Conservation (phyloP, 306 rosid species). For the Cicer pinnatifidum region DNA sequence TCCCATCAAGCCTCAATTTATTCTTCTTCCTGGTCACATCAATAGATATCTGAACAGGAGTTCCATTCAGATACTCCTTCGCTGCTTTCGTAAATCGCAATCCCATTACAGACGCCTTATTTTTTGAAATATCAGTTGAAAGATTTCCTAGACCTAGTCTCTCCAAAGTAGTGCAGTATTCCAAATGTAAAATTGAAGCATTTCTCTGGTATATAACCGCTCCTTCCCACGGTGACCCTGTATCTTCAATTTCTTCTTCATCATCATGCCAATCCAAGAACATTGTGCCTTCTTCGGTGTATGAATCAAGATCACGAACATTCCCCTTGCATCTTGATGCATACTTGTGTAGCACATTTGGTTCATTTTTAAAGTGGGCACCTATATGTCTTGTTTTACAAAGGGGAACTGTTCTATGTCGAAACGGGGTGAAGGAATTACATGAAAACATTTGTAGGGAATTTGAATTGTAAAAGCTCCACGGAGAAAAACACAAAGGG, state of each 20-base stretch:
- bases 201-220: conserved; percentile 81
- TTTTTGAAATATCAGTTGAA: conserved; percentile 72
- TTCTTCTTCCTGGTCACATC: conserved; percentile 76
- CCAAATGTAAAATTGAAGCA: conserved; percentile 63
- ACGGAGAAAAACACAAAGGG: conserved; percentile 49
- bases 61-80: conserved; percentile 77
- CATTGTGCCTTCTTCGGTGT: conserved; percentile 43
- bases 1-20: conserved; percentile 89
- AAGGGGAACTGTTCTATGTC: conserved; percentile 28
- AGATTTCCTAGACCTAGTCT: conserved; percentile 77
- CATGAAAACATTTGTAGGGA: conserved; percentile 33
- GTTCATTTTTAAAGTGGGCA: conserved; percentile 36
- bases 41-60: conserved; percentile 88
- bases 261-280: conserved; percentile 57
- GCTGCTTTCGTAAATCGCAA: conserved; percentile 75
- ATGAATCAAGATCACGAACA: conserved; percentile 48
- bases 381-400: conserved; percentile 18
- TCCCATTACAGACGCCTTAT: conserved; percentile 82
- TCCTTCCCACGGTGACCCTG: conserved; percentile 85
- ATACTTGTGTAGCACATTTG: conserved; percentile 35
- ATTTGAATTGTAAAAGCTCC: conserved; percentile 45
- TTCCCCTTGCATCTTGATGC: conserved; percentile 47
- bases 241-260: conserved; percentile 57
- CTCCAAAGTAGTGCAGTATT: conserved; percentile 94
- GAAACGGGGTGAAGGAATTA: conserved; percentile 45